Base-by-base conservation (phyloP, 2,329 filamentous ascomycete genomes). In the Emericellopsis atlantica region DNA sequence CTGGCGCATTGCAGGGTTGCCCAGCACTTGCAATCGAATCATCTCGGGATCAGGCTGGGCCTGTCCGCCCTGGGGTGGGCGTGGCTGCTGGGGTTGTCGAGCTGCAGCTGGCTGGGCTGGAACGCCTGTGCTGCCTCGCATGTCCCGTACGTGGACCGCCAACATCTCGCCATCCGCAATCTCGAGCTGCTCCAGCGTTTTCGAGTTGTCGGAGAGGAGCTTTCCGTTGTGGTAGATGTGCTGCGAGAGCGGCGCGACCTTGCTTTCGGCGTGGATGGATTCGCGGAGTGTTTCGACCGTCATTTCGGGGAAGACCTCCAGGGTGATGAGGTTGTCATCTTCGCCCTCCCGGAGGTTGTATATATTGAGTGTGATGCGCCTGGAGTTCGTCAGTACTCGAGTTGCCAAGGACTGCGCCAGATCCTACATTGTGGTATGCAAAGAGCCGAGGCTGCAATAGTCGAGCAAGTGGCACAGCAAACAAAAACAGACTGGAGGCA, bases 91-190 rank as follows among this genome's bases (percentile, higher is more conserved):
- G 40, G 47, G 50, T n/a, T 37, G 33, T 12, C 26, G 26, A 29
- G 26, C 3, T 3, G 26, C 26, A 3, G 26, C 16, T 12, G 32
- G 22, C 18, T 36, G 40, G 37, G 42, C 51, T 10, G 64, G 54
- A 21, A 66, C 55, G 37, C 61, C 60, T 31, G 65, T 65, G 52
- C 56, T 69, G 47, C 67, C 69, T 48, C 65, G 65, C 63, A 70
- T 72, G 49, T 77, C 71, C 45, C 76, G 63, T 45, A 95, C 81
- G 56, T 94, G 84, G 50, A 96, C 74, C 24, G 84, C 87, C 48
- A 98, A 68, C 84, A 98, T 89, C 55, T 95, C 92, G 42, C 87
- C 87, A 62, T 96, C 86, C 38, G 70, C 76, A 51, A 98, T 83
- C 34, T 82, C 75, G 26, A 89, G 74, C 52, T 90, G 74, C 49